Percentiles rank a stretch among this genome's conserved stretches.
Conservation (phyloP, 345 rosid genomes). For the Rhodamnia argentea region DNA sequence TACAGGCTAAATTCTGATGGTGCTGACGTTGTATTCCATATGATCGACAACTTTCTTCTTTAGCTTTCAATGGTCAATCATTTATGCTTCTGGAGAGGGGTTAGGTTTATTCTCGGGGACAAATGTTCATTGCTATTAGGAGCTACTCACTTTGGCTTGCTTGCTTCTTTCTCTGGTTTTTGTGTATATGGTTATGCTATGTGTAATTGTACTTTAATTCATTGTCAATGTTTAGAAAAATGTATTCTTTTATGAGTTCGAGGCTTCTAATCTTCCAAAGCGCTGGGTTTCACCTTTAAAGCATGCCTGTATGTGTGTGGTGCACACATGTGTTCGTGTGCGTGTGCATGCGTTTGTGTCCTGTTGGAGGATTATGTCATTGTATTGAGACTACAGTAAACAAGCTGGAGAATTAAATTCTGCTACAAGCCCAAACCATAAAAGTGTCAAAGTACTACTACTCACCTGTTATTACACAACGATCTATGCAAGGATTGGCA, state of each 20-base stretch:
- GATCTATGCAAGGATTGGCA: background rate
- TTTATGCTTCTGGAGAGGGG: background rate
- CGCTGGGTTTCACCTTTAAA: background rate
- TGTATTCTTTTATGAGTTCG: background rate
- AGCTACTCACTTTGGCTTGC: background rate
- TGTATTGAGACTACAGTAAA: background rate
- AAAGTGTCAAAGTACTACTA: background rate
- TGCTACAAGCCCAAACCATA: background rate
- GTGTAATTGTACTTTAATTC: background rate
- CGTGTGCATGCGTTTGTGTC: background rate
- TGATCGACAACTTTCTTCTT: constrained; percentile 78
- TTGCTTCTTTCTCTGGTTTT: background rate
- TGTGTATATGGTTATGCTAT: background rate
- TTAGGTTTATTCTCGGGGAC: background rate
- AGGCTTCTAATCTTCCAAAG: background rate
- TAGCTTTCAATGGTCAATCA: constrained; percentile 10
- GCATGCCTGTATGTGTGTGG: background rate
- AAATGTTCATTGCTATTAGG: background rate
- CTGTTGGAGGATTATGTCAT: background rate
- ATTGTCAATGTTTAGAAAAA: background rate
- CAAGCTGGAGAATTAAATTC: background rate
- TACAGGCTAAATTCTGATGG: constrained; percentile 94
- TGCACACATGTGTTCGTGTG: background rate
- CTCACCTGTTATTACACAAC: background rate
- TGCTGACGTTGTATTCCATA: constrained; percentile 79